A percentile compares a stretch with the other conserved stretches of the same genome.
Conservation (phyloP, 495 filamentous ascomycete genomes). For the Tuber aestivum region DNA sequence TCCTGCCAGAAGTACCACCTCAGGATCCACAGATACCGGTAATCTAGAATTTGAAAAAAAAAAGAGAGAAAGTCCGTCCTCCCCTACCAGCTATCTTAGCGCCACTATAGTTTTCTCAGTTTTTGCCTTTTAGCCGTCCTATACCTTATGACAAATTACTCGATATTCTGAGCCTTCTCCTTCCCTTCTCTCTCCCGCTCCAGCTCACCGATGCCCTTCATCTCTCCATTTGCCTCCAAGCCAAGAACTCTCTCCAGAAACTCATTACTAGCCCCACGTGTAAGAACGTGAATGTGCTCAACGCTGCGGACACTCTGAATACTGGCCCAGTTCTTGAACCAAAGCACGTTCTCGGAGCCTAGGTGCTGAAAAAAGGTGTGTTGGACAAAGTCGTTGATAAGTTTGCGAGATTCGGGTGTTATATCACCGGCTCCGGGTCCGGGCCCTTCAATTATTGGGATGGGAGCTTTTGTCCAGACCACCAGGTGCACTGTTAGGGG, state of each 20-base stretch:
- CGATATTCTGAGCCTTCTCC: conserved; percentile 9
- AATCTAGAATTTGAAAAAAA: neutral
- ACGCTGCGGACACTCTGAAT: conserved; percentile 78
- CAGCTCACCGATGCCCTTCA: conserved; percentile 26
- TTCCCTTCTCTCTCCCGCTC: conserved; percentile 21
- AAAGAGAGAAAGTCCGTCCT: neutral
- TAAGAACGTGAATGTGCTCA: conserved; percentile 63
- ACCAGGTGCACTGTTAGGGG: conserved; percentile 54
- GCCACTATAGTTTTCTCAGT: neutral
- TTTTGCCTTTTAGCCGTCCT: neutral
- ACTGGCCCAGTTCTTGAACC: conserved; percentile 93
- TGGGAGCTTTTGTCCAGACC: conserved; percentile 59
- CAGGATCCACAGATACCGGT: neutral
- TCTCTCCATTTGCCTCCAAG: conserved; percentile 14
- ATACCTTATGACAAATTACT: conserved; percentile 23
- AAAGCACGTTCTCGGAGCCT: conserved; percentile 61
- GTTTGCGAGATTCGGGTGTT: conserved; percentile 57
- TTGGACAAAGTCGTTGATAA: conserved; percentile 63
- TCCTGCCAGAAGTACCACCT: neutral
- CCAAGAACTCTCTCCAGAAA: conserved; percentile 21
- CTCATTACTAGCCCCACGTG: conserved; percentile 28
- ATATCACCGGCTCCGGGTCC: conserved; percentile 57
- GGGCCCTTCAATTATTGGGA: conserved; percentile 50
- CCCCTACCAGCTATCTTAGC: neutral
- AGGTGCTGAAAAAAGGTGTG: conserved; percentile 59